Evolutionary conservation across 78 protist genomes (phyloP), one percentile per base, ranked within the genome.

Genomic region (Dictyostelium brefeldianum): DNA sequence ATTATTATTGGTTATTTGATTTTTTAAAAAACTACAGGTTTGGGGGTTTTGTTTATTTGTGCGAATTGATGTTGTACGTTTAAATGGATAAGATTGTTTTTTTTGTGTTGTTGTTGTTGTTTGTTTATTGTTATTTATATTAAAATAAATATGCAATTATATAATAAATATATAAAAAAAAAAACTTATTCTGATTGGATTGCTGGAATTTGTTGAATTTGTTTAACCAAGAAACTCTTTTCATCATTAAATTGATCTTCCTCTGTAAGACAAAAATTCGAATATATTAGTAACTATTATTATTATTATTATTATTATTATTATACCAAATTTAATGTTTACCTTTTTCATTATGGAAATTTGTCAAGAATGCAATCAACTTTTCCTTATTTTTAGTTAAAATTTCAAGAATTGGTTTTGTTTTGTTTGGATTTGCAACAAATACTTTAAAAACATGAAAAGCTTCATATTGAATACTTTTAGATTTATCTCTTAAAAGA

Each of bases 381-480:
- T 85, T 96, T 25, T 85, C 96, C 74, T 89, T 89, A 95, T 99
- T 99, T 95, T 95, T 96, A 43, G 79, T 67, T 71, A 99, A 89
- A 15, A 99, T 96, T 56, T 89, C 94, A 46, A 94, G 47, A 53
- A 99, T 89, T 29, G 78, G 90, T 43, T 51, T 89, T 14, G 96
- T 65, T 92, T 98, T 98, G 89, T 97, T 96, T 47, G 99, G 99
- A 80, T 99, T 99, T 67, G 99, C 99, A 11, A 99, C 99, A 79
- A 99, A 99, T 41, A 96, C 97, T 97, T 99, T 99, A 92, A 99
- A 99, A 14, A 99, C 99, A 73, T 99, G 99, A 97, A 98, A 98
- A 14, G 99, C 99, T 80, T 99, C 99, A 62, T 95, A 98, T 74
- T 98, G 99, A n/a, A 99, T 98, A 82, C 95, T 82, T 25, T 81